Evolutionary conservation across 768 basidiomycete genomes (phyloP), one percentile per base, ranked within the genome.

Genomic region (Amanita muscaria): DNA sequence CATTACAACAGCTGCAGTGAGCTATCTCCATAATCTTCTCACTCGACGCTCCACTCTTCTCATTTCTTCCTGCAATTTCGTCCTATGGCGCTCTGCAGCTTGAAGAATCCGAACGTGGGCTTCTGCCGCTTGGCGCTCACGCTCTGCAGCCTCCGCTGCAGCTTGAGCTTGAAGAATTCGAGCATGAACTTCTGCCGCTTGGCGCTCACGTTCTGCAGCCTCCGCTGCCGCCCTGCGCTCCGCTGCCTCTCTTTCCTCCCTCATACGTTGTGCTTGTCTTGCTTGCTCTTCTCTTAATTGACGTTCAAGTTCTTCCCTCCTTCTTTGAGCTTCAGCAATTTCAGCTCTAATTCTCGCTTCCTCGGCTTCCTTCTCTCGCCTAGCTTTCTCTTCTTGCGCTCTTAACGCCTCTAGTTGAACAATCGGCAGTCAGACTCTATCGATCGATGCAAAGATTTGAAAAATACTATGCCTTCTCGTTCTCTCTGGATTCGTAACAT

Each of bases 311-410:
- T 65, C 52, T 74, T 59, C n/a, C 59, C 64, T 35, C 61, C 50
- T 1, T 70, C 58, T 30, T 73, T 68, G 21, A 41, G 48, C 35
- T 65, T 65, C 21, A 73, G 61, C 25, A 68, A 59, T 11, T 57
- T 54, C 49, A 74, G 69, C 47, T 73, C 70, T 14, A 56, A 53
- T 49, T 69, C 63, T 25, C 72, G 63, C 43, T 57, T 69, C 48
- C 59, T 61, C 19, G 64, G 64, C 51, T 72, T 73, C 1, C 62
- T 53, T 42, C 50, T 75, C 73, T 35, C 50, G 47, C 35, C 59
- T 59, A 10, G 68, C 67, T 54, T 72, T 72, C 41, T 72, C 70
- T 49, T 75, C 73, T 47, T 72, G 68, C 44, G 52, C 50, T 18
- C 58, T 57, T 52, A 72, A 64, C 4, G 73, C 70, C 29, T 58